These are phyloP conservation scores for Boletus tomentosulus DNA, from an alignment of 768 basidiomycete species.

Conservation along the genomic window DNA sequence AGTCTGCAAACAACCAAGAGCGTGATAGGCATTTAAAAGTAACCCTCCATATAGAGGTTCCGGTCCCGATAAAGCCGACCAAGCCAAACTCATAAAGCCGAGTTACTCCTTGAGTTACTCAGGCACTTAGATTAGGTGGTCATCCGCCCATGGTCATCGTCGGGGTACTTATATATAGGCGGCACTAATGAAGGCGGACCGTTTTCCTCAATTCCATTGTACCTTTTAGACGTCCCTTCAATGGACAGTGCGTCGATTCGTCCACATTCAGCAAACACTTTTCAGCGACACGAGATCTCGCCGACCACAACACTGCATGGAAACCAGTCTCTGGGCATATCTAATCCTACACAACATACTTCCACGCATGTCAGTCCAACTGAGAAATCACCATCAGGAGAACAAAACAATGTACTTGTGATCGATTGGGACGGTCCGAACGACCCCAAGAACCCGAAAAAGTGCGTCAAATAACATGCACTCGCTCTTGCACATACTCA, in stretches of 20 bases:
- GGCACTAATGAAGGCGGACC: too few species aligned
- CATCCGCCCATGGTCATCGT: too few species aligned
- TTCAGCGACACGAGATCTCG: slow-evolving; percentile 1
- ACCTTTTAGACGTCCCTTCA: background rate
- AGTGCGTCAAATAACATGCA: slow-evolving; percentile 32
- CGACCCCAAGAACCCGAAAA: slow-evolving; percentile 56
- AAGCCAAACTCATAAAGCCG: background rate
- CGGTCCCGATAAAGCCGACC: background rate
- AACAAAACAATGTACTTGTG: slow-evolving; percentile 18
- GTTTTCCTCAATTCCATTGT: background rate
- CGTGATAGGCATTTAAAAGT: background rate
- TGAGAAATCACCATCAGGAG: background rate
- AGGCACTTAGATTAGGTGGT: too few species aligned
- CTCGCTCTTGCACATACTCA: background rate
- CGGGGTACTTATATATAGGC: too few species aligned
- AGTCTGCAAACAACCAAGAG: too few species aligned
- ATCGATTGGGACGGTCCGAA: slow-evolving; percentile 63
- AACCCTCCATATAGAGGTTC: too few species aligned
- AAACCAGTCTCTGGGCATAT: background rate
- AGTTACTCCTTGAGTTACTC: background rate
- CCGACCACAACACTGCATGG: slow-evolving; percentile 10
- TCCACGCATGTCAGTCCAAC: background rate
- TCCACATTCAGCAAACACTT: background rate
- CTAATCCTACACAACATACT: background rate
- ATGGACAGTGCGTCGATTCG: background rate